Evolutionary conservation across 2,329 filamentous ascomycete species (phyloP).

Genomic region (Ophiostoma populinum): DNA sequence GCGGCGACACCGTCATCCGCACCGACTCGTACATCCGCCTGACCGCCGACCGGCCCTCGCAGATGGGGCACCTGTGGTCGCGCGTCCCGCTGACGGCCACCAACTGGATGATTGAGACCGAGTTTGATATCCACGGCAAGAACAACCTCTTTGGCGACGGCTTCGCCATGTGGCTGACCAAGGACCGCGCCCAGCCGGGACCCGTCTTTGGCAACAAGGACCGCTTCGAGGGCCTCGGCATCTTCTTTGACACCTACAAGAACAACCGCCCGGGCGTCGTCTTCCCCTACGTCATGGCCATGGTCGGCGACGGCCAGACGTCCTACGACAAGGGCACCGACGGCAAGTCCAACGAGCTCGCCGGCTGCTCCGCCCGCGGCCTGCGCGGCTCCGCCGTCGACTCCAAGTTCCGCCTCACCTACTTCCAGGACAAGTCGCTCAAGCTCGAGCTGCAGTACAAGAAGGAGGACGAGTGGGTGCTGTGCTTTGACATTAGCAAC

Average conservation of each 20-base stretch:
- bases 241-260: slow-evolving; percentile 99
- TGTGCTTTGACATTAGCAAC: slow-evolving; percentile 64
- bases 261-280: slow-evolving; percentile 92
- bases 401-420: slow-evolving; percentile 77
- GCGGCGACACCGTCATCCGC: slow-evolving; percentile 76
- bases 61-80: slow-evolving; percentile 86
- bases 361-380: slow-evolving; percentile 86
- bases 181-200: slow-evolving; percentile 66
- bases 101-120: slow-evolving; percentile 96
- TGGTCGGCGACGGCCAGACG: slow-evolving; percentile 84
- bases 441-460: slow-evolving; percentile 92
- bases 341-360: slow-evolving; percentile 81
- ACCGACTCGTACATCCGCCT: slow-evolving; percentile 73
- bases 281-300: slow-evolving; percentile 97
- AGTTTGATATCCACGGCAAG: slow-evolving; percentile 83
- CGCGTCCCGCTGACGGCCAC: slow-evolving; percentile 88
- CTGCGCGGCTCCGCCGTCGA: slow-evolving; percentile 64
- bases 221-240: slow-evolving; percentile 79
- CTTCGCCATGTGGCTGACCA: slow-evolving; percentile 95
- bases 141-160: slow-evolving; percentile 89
- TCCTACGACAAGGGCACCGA: slow-evolving; percentile 86
- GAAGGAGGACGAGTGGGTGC: slow-evolving; percentile 68
- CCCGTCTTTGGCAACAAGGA: slow-evolving; percentile 79
- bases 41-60: slow-evolving; percentile 76
- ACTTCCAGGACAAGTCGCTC: slow-evolving; percentile 90